phyloP scores from a whole-genome alignment of 139 green algal species.

The Trebouxia sp. region DNA sequence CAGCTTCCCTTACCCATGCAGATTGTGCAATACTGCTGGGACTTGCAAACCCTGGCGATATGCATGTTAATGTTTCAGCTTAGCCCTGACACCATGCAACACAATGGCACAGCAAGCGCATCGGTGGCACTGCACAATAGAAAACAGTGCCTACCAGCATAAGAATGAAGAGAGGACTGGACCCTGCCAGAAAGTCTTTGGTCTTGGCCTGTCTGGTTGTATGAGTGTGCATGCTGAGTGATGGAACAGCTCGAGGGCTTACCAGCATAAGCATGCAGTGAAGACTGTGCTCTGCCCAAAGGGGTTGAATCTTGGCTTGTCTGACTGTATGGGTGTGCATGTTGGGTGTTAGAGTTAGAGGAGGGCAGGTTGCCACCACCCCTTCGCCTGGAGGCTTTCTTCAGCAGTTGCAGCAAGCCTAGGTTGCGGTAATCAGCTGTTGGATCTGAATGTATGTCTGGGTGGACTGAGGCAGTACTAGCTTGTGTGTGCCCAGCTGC shows the following conservation, averaged over 20 bases:
- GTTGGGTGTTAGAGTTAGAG: slow-evolving; percentile 11
- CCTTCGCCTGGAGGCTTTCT: slow-evolving; percentile 44
- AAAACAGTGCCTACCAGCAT: too few species aligned
- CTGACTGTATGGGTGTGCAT: not conserved
- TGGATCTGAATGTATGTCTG: slow-evolving; percentile 8
- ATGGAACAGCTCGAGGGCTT: not conserved
- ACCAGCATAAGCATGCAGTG: not conserved
- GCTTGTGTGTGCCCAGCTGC: slow-evolving; percentile 21
- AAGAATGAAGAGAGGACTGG: too few species aligned
- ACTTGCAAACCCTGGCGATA: too few species aligned
- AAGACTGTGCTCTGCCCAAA: slow-evolving; percentile 10
- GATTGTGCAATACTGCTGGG: too few species aligned
- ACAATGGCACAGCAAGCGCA: too few species aligned
- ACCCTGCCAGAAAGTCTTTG: too few species aligned
- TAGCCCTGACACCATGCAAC: too few species aligned
- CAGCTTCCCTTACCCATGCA: too few species aligned
- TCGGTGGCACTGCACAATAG: too few species aligned
- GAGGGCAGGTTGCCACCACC: not conserved
- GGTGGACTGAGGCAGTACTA: not conserved
- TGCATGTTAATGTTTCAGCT: too few species aligned
- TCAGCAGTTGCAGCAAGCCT: slow-evolving; percentile 57
- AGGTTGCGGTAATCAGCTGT: slow-evolving; percentile 31
- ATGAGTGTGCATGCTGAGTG: too few species aligned
- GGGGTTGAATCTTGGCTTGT: not conserved
- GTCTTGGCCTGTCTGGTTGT: too few species aligned